Base-by-base conservation (phyloP, 192 early-diverging fungal genomes). In the Umbelopsis sp. region DNA sequence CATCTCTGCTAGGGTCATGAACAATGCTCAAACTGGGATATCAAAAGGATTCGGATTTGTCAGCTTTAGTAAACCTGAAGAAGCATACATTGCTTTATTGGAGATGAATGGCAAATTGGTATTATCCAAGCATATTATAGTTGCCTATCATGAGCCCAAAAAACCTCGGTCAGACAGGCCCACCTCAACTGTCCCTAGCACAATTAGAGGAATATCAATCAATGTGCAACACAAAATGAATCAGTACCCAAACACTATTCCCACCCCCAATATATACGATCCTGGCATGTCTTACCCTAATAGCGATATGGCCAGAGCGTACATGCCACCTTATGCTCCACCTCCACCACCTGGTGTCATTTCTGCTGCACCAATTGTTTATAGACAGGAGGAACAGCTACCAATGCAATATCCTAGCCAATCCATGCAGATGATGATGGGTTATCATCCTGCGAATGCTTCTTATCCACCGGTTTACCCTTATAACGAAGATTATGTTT, bases 41-140 rank as follows among this genome's bases (percentile, higher is more conserved):
- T 93, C 92, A 67, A 93, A 90, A 71, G 95, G 95, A 37, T 96
- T 91, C 82, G 96, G 96, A 18, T 97, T 93, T 70, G 96, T 97
- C 49, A 94, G 96, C 87, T 97, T 94, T 86, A 90, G 89, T 16
- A 82, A 82, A 49, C 86, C 95, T 64, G 95, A 95, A 61, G 96
- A 97, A 80, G 96, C 96, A 23, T 91, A 85, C 76, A 90, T 89
- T 82, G 96, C 96, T 51, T 88, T 93, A 49, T 84, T 88, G 55
- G 91, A 94, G 80, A 96, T 96, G 95, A 94, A 96, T 85, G 88
- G 90, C 69, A 86, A 91, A 68, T 85, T 91, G 69, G 74, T 94
- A 41, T 83, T 86, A 64, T 75, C 68, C 67, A 97, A 97, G 85
- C 93, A 91, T 33, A 89, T 97, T 70, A 91, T 95, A 75, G 93